Evolutionary conservation across 331 rosid genomes (phyloP).

Genomic region (Stylosanthes scabra): DNA sequence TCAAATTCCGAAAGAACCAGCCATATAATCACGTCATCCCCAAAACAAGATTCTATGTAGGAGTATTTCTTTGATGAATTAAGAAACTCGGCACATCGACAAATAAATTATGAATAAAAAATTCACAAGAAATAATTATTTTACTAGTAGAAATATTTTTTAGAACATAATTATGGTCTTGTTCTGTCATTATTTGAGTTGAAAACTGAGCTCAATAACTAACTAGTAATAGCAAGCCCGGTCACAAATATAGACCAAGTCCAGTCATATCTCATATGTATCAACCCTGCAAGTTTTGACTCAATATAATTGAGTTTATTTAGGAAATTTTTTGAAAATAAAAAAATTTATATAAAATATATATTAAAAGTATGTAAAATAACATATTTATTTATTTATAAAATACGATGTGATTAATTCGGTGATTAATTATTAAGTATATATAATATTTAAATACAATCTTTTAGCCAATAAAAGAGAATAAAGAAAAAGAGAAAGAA

Average conservation of each 20-base stretch:
- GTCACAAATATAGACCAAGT: slow-evolving; percentile 28
- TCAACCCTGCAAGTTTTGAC: slow-evolving; percentile 10
- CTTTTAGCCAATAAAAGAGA: too few relatives aligned
- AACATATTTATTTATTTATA: too few relatives aligned
- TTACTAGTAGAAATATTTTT: slow-evolving; percentile 3
- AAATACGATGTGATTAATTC: too few relatives aligned
- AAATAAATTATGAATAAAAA: slow-evolving; percentile 23
- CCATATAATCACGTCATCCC: neutral
- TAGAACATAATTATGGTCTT: slow-evolving; percentile 10
- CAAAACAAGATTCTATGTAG: neutral
- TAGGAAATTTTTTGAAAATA: too few relatives aligned
- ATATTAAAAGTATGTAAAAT: too few relatives aligned
- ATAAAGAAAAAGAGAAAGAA: too few relatives aligned
- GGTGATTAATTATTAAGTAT: too few relatives aligned
- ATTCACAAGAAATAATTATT: neutral
- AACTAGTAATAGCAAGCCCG: slow-evolving; percentile 26
- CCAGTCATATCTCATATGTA: slow-evolving; percentile 27
- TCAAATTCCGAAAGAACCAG: neutral
- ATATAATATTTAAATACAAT: too few relatives aligned
- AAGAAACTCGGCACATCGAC: neutral
- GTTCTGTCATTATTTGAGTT: slow-evolving; percentile 28
- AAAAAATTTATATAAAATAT: too few relatives aligned
- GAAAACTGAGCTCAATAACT: slow-evolving; percentile 33
- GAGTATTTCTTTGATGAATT: neutral
- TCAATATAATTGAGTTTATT: neutral